Evolutionary conservation across 768 basidiomycete genomes (phyloP).

Genomic region (Crassisporium funariophilum): DNA sequence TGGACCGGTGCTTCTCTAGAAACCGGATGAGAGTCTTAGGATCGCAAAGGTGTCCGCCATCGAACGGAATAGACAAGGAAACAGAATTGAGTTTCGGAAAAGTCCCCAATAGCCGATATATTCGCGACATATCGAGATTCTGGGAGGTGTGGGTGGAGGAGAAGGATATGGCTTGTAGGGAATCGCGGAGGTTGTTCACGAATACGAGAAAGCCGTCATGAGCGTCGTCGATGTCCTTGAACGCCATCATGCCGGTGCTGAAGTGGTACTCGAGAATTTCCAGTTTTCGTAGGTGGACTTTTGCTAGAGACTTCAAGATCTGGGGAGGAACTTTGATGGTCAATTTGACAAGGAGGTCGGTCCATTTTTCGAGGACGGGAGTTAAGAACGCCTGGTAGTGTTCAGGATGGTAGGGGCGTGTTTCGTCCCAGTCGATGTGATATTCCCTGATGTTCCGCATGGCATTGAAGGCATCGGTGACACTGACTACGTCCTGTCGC

Average conservation of each 20-base stretch:
- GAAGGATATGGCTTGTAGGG: conserved; percentile 40
- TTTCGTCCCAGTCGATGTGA: conserved; percentile 42
- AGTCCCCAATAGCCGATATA: conserved; percentile 38
- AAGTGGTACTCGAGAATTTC: conserved; percentile 37
- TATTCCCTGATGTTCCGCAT: conserved; percentile 40
- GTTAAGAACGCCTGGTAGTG: conserved; percentile 40
- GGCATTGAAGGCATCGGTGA: conserved; percentile 33
- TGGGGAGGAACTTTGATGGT: conserved; percentile 42
- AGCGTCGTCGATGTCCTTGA: conserved; percentile 31
- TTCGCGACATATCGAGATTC: conserved; percentile 39
- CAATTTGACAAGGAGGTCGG: conserved; percentile 33
- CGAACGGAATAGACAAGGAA: conserved; percentile 45
- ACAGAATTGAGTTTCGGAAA: conserved; percentile 43
- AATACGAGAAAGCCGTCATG: conserved; percentile 48
- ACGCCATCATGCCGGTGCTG: conserved; percentile 30
- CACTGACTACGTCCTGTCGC: conserved; percentile 35
- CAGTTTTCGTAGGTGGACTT: conserved; percentile 35
- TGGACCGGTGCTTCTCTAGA: conserved; percentile 35
- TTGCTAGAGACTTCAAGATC: conserved; percentile 34
- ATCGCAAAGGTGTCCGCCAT: conserved; percentile 43
- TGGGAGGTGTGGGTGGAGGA: conserved; percentile 36
- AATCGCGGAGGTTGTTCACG: conserved; percentile 41
- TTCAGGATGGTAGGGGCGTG: conserved; percentile 33
- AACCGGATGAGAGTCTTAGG: conserved; percentile 35
- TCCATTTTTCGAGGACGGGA: conserved; percentile 35